phyloP scores from a whole-genome alignment of 306 rosid genomes.

The Castanea sativa region DNA sequence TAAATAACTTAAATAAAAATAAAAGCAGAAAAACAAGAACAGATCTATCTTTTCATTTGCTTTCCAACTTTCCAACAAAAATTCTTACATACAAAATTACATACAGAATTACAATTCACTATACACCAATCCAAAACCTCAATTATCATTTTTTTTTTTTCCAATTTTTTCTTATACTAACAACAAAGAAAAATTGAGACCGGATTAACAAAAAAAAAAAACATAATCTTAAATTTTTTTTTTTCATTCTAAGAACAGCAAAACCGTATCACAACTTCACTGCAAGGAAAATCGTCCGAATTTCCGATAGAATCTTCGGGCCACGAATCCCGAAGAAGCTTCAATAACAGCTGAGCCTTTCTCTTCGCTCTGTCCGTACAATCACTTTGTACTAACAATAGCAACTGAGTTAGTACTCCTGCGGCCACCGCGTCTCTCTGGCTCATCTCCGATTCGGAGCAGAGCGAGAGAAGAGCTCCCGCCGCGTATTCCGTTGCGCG shows the following conservation, averaged over 20 bases:
- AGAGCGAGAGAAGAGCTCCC: conserved; percentile 77
- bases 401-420: conserved; percentile 74
- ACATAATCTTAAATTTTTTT: background rate
- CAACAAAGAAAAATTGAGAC: conserved; percentile 30
- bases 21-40: conserved; percentile 5
- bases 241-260: conserved; percentile 6
- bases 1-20: background rate
- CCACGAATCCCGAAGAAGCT: conserved; percentile 99
- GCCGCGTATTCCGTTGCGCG: conserved; percentile 93
- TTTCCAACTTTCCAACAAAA: conserved; percentile 22
- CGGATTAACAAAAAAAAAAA: conserved; percentile 7
- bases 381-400: conserved; percentile 83
- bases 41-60: conserved; percentile 18
- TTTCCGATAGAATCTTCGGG: conserved; percentile 75
- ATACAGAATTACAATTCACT: conserved; percentile 42
- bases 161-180: background rate
- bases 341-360: conserved; percentile 83
- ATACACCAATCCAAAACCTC: conserved; percentile 45
- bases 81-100: conserved; percentile 54
- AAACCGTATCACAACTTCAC: conserved; percentile 61
- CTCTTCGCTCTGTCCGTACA: conserved; percentile 91
- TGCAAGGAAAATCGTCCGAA: conserved; percentile 80
- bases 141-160: conserved; percentile 6
- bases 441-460: conserved; percentile 64
- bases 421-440: conserved; percentile 78